Evolutionary conservation across 345 rosid genomes (phyloP).

Genomic region (Xanthoceras sorbifolium): DNA sequence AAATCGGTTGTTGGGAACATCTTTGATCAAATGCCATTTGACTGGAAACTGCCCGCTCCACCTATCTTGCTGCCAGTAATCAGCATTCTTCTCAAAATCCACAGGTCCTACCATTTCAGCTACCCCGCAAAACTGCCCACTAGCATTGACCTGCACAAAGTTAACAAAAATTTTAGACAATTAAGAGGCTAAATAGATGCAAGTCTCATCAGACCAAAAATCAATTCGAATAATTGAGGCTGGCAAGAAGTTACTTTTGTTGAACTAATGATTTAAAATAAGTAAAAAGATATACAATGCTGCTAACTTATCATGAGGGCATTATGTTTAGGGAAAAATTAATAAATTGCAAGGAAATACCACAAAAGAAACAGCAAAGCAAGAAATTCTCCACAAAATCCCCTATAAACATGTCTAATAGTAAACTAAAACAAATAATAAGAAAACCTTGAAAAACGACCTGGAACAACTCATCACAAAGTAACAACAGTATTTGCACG

Average conservation of each 20-base stretch:
- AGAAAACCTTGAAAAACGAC: background rate
- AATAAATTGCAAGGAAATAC: background rate
- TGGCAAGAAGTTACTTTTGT: background rate
- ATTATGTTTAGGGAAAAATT: background rate
- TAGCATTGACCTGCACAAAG: constrained; percentile 63
- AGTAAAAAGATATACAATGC: background rate
- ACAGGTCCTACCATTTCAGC: constrained; percentile 75
- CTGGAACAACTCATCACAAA: background rate
- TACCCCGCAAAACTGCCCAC: constrained; percentile 81
- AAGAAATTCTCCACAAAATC: background rate
- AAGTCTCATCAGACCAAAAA: background rate
- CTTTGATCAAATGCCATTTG: constrained; percentile 69
- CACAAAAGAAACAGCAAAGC: background rate
- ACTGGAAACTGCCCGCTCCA: constrained; percentile 89
- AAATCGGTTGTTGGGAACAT: constrained; percentile 70
- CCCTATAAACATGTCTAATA: background rate
- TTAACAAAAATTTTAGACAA: background rate
- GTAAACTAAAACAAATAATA: background rate
- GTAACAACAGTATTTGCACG: background rate
- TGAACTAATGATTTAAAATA: background rate
- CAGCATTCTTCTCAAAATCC: constrained; percentile 71
- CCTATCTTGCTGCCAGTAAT: constrained; percentile 73
- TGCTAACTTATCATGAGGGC: background rate
- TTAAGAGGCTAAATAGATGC: background rate
- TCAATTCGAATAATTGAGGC: background rate